These are phyloP conservation scores for Trichoderma arundinaceum DNA, from an alignment of 2,329 filamentous ascomycete species.

Conservation along the genomic window DNA sequence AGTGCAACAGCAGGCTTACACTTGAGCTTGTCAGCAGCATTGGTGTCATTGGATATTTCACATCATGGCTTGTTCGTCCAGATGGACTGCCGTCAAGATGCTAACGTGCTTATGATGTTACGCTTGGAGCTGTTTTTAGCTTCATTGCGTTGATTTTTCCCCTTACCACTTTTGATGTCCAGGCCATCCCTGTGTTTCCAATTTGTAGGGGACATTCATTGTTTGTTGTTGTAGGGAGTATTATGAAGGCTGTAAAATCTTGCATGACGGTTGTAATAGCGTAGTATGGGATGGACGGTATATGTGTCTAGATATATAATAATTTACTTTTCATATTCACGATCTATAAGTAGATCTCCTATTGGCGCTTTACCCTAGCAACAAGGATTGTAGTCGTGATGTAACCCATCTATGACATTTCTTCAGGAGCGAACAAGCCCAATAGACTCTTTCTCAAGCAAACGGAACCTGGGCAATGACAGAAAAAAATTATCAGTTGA, in stretches of 20 bases:
- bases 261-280: not conserved
- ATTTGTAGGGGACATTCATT: not conserved
- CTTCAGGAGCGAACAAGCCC: too few relatives aligned
- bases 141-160: not conserved
- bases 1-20: conserved; percentile 67
- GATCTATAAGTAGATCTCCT: not conserved
- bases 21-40: conserved; percentile 77
- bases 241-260: conserved; percentile 15
- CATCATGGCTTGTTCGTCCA: conserved; percentile 61
- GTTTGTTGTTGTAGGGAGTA: not conserved
- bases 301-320: conserved; percentile 20
- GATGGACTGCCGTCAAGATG: conserved; percentile 31
- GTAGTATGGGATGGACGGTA: conserved; percentile 5
- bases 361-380: too few relatives aligned
- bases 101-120: not conserved
- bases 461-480: too few relatives aligned
- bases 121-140: not conserved
- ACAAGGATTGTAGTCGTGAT: too few relatives aligned
- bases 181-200: not conserved
- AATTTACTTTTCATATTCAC: conserved; percentile 13
- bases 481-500: too few relatives aligned
- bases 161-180: not conserved
- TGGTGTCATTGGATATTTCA: conserved; percentile 74
- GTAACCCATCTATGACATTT: too few relatives aligned
- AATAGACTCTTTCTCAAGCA: too few relatives aligned